Evolutionary conservation across 2,329 filamentous ascomycete species (phyloP), one percentile per base, ranked within the genome.

Genomic region (Colletotrichum godetiae): DNA sequence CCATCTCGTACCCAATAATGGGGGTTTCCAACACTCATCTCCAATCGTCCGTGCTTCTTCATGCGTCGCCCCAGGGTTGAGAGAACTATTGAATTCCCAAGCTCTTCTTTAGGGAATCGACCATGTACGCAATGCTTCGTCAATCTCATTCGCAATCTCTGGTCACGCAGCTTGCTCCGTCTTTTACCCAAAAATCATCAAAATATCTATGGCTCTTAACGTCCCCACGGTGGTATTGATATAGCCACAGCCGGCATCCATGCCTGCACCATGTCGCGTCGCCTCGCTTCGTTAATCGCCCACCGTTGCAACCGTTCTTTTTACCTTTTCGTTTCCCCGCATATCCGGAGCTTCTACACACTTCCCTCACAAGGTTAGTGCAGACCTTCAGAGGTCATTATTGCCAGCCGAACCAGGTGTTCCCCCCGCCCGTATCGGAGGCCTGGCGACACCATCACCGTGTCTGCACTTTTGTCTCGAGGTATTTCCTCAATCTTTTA

Each of bases 11-110:
- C 68, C 68, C 62, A 67, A 67, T 57, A 53, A 68, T 63, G 57
- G 59, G 46, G 19, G 52, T 42, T 58, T 55, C 55, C 53, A 64
- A 71, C 11, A 67, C 72, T 75, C 74, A 74, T 75, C 72, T 75
- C 74, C 65, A 74, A 46, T 19, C 53, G 72, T 74, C 74, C 37
- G 72, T 75, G 74, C 72, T 68, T 58, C 61, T 72, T 74, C 65
- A 75, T 75, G 72, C 74, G 42, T 49, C 37, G 22, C 24, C 27
- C 71, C 60, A 57, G 71, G 56, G 56, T 58, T 49, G 31, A 8
- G 22, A 31, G n/a, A 29, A 59, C 64, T 67, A 67, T 67, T 63
- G 66, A 35, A 53, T 37, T 46, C 33, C 31, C 53, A n/a, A 35
- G 22, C 37, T 22, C n/a, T 68, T 53, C 22, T 59, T 68, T 37